These are phyloP conservation scores for Tylopilus felleus DNA, from an alignment of 768 basidiomycete genomes.

Conservation along the genomic window DNA sequence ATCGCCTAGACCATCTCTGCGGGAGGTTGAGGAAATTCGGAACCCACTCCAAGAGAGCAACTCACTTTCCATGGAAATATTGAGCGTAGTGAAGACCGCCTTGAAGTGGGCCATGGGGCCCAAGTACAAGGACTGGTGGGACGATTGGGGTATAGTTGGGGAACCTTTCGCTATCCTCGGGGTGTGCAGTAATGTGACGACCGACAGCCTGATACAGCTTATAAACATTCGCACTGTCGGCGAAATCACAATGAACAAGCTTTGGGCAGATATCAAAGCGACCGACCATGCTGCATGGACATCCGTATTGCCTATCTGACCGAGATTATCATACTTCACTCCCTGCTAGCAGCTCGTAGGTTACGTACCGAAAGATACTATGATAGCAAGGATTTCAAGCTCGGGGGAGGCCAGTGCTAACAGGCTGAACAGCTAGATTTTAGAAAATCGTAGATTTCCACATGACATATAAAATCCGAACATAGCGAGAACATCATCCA, in stretches of 20 bases:
- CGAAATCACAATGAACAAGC: background rate
- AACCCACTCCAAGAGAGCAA: background rate
- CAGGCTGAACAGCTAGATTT: conserved; percentile 43
- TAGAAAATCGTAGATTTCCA: background rate
- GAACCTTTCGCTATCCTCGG: conserved; percentile 53
- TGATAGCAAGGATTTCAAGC: conserved; percentile 71
- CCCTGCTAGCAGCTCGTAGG: background rate
- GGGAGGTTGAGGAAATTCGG: background rate
- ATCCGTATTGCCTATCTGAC: conserved; percentile 65
- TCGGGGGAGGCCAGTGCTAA: conserved; percentile 82
- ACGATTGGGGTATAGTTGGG: conserved; percentile 50
- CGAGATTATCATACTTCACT: background rate
- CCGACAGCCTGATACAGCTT: conserved; percentile 72
- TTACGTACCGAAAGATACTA: conserved; percentile 68
- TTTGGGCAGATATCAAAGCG: background rate
- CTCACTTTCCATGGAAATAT: conserved; percentile 81
- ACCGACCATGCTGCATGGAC: conserved; percentile 55
- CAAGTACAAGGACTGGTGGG: conserved; percentile 64
- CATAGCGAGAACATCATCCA: conserved; percentile 82
- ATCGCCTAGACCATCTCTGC: conserved; percentile 66
- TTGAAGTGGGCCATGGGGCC: conserved; percentile 61
- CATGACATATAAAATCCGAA: conserved; percentile 31
- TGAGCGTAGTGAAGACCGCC: conserved; percentile 73
- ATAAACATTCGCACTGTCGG: conserved; percentile 61
- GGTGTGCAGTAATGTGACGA: conserved; percentile 52